These are phyloP conservation scores for Talaromyces sp. DNA, from an alignment of 2,329 filamentous ascomycete species.

Conservation along the genomic window DNA sequence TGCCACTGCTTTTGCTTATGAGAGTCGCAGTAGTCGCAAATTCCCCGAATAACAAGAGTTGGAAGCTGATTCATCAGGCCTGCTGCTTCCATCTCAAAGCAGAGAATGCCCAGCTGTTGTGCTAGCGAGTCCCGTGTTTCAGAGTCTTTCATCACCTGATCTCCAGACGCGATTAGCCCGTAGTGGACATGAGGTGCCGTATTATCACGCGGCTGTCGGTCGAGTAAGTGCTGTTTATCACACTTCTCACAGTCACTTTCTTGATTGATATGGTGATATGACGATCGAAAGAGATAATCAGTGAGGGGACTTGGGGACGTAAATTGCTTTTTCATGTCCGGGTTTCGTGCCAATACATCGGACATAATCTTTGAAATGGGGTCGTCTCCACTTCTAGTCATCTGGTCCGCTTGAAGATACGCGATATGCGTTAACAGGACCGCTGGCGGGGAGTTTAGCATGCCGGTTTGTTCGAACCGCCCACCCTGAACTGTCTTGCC, in stretches of 20 bases:
- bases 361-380: too few relatives aligned
- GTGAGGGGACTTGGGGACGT: too few relatives aligned
- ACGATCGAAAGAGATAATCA: too few relatives aligned
- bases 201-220: neutral
- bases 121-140: neutral
- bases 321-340: too few relatives aligned
- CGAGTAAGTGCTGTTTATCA: neutral
- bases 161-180: neutral
- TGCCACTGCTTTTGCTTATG: conserved; percentile 38
- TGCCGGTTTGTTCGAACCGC: neutral
- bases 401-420: neutral
- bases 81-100: conserved; percentile 25
- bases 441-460: neutral
- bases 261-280: neutral
- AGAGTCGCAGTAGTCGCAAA: conserved; percentile 37
- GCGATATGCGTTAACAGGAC: neutral
- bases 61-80: conserved; percentile 29
- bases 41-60: conserved; percentile 37
- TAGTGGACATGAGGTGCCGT: neutral
- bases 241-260: neutral
- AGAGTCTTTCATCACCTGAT: neutral
- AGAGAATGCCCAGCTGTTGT: conserved; percentile 20
- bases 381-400: neutral
- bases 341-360: too few relatives aligned
- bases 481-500: neutral